Evolutionary conservation across 225 moss, liverwort and hornwort genomes (phyloP).

Genomic region (Pseudisothecium myosuroides): DNA sequence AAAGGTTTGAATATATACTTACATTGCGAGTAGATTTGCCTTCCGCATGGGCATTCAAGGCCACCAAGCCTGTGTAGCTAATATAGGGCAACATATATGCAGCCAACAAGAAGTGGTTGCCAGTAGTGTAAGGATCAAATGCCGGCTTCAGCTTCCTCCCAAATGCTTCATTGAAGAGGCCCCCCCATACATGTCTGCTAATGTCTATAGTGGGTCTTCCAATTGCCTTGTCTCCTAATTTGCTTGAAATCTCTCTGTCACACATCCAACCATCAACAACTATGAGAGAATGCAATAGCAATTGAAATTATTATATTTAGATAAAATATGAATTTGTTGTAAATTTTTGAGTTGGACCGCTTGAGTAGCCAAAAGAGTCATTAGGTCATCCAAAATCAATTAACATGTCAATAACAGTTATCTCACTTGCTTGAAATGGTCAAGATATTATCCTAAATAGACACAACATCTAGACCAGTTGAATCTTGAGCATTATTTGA

Average conservation of each 20-base stretch:
- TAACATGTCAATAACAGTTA: no score
- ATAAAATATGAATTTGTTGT: no score
- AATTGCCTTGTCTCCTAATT: slow-evolving; percentile 27
- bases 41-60: slow-evolving; percentile 12
- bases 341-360: accelerated
- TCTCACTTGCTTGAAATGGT: not conserved
- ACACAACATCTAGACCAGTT: accelerated
- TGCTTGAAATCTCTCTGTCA: slow-evolving; percentile 17
- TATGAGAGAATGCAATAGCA: accelerated
- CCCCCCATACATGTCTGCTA: slow-evolving; percentile 31
- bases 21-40: slow-evolving; percentile 32
- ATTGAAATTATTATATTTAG: not conserved
- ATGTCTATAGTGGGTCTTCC: slow-evolving; percentile 40
- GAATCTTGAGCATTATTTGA: not conserved
- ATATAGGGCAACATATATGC: slow-evolving; percentile 51
- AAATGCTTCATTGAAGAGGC: slow-evolving; percentile 43
- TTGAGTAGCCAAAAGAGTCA: not conserved
- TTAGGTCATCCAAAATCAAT: not conserved
- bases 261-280: not conserved
- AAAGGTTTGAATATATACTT: not conserved
- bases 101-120: slow-evolving; percentile 39
- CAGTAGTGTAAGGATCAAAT: slow-evolving; percentile 40
- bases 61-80: slow-evolving; percentile 33
- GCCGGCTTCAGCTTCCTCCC: slow-evolving; percentile 29
- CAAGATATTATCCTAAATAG: not conserved